phyloP scores from a whole-genome alignment of 2,329 filamentous ascomycete genomes.

The Bipolaris zeicola region DNA sequence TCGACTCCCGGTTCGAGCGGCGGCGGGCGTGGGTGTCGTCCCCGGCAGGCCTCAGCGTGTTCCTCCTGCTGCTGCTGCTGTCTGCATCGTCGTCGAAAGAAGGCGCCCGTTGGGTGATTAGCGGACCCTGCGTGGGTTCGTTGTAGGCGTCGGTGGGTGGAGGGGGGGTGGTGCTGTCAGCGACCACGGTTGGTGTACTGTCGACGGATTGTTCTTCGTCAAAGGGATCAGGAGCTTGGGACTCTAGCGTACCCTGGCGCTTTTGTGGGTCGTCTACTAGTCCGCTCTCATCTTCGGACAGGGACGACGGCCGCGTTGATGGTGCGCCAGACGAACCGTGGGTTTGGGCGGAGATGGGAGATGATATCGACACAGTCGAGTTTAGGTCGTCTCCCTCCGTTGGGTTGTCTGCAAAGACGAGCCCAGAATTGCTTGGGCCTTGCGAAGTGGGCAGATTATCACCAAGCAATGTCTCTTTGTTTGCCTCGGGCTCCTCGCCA shows the following conservation, averaged over 20 bases:
- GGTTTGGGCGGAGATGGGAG: conserved; percentile 47
- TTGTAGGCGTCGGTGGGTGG: conserved; percentile 28
- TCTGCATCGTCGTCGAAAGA: conserved; percentile 21
- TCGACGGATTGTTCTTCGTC: conserved; percentile 42
- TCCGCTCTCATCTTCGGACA: conserved; percentile 45
- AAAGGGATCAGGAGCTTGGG: conserved; percentile 21
- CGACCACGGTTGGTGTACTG: conserved; percentile 45
- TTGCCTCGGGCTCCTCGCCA: conserved; percentile 8
- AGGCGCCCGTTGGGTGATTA: conserved; percentile 12
- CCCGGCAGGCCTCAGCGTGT: conserved; percentile 23
- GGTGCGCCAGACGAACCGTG: conserved; percentile 45
- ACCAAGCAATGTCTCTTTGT: conserved; percentile 21
- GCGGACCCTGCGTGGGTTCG: conserved; percentile 11
- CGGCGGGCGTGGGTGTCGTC: conserved; percentile 24
- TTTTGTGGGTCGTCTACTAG: conserved; percentile 27
- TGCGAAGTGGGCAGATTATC: conserved; percentile 20
- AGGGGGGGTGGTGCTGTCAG: conserved; percentile 35
- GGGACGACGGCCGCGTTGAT: conserved; percentile 48
- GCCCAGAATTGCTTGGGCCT: conserved; percentile 56
- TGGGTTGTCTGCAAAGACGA: conserved; percentile 55
- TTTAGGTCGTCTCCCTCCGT: conserved; percentile 43
- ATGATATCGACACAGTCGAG: conserved; percentile 44
- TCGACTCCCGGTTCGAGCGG: conserved; percentile 42
- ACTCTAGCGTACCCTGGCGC: conserved; percentile 16
- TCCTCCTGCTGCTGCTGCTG: conserved; percentile 14